Percentiles rank a stretch among this genome's conserved stretches.
These are phyloP conservation scores for Komagataella phaffii DNA, from an alignment of 805 yeast genomes.

Conservation along the genomic window DNA sequence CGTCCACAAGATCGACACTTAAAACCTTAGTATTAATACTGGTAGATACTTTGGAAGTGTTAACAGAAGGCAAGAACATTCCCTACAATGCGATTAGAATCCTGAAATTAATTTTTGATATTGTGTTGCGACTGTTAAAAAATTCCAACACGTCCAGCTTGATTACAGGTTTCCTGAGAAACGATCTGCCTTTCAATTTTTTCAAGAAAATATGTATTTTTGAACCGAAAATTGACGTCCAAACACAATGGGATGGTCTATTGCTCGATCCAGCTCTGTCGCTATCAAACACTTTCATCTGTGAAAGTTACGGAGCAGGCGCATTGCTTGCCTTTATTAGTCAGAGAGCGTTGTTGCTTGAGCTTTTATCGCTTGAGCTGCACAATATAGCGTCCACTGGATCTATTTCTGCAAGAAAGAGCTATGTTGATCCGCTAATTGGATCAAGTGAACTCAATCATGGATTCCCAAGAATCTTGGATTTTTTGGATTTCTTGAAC, in stretches of 20 bases:
- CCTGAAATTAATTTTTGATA: constrained; percentile 44
- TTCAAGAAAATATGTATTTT: constrained; percentile 35
- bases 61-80: constrained; percentile 23
- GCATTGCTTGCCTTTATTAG: constrained; percentile 48
- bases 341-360: constrained; percentile 47
- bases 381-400: constrained; percentile 36
- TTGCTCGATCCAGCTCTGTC: constrained; percentile 28
- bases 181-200: constrained; percentile 22
- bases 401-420: constrained; percentile 34
- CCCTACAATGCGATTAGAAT: constrained; percentile 44
- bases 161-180: constrained; percentile 39
- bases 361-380: constrained; percentile 61
- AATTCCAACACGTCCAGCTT: constrained; percentile 38
- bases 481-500: constrained; percentile 45
- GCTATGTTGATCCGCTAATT: constrained; percentile 40
- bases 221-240: constrained; percentile 40
- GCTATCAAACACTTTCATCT: constrained; percentile 18
- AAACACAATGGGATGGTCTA: constrained; percentile 42
- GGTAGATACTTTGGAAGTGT: constrained; percentile 27
- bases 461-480: constrained; percentile 55
- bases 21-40: constrained; percentile 37
- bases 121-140: constrained; percentile 48
- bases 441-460: constrained; percentile 32
- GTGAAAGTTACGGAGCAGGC: constrained; percentile 26
- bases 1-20: constrained; percentile 41